These are phyloP conservation scores for Leucogyrophana mollusca DNA, from an alignment of 768 basidiomycete species.

Conservation along the genomic window DNA sequence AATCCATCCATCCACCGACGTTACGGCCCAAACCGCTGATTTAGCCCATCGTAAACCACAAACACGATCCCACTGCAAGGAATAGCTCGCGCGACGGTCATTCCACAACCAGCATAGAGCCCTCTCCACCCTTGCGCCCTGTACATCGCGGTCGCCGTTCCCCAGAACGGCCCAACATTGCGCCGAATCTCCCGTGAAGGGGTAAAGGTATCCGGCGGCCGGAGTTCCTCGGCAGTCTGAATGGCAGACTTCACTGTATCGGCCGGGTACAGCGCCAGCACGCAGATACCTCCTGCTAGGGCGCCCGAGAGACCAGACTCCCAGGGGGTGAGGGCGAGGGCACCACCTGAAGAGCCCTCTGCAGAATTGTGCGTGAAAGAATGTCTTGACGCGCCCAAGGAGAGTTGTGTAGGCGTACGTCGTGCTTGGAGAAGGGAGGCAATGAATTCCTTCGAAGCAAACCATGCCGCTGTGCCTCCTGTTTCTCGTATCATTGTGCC, in stretches of 20 bases:
- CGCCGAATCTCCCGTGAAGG: constrained; percentile 13
- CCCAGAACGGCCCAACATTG: constrained; percentile 45
- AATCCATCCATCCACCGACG: too few species aligned
- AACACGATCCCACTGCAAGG: constrained; percentile 91
- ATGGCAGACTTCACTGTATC: constrained; percentile 90
- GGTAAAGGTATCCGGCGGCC: constrained; percentile 35
- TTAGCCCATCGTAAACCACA: constrained; percentile 79
- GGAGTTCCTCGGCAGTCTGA: constrained; percentile 85
- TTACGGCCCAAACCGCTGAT: constrained; percentile 40
- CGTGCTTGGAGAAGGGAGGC: constrained; percentile 59
- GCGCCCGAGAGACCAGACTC: constrained; percentile 82
- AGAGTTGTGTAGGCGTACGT: constrained; percentile 24
- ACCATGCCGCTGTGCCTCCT: constrained; percentile 86
- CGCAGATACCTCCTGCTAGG: constrained; percentile 75
- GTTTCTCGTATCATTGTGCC: constrained; percentile 87
- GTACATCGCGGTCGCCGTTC: constrained; percentile 71
- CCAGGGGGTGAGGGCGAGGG: constrained; percentile 43
- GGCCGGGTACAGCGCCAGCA: constrained; percentile 82
- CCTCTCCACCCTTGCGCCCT: constrained; percentile 70
- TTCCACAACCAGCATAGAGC: constrained; percentile 85
- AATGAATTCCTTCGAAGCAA: constrained; percentile 78
- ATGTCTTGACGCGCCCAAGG: not conserved
- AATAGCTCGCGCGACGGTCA: constrained; percentile 78
- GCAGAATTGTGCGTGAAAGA: not conserved
- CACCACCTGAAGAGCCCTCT: not conserved